Evolutionary conservation across 176 grass and related monocot genomes (phyloP).

Genomic region (Aegilops tauschii): DNA sequence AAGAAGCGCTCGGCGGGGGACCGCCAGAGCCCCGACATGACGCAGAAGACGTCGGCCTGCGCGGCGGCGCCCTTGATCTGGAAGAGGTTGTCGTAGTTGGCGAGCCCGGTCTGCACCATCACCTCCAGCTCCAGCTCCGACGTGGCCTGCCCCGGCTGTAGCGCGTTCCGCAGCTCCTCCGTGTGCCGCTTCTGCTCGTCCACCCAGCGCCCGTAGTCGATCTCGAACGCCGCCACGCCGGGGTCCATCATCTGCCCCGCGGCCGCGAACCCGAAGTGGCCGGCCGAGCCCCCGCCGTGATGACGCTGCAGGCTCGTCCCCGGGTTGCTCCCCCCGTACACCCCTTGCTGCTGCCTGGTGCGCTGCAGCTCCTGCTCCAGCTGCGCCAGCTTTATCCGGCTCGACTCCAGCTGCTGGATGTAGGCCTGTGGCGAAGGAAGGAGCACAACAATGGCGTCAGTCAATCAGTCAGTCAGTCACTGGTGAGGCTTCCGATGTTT

Average conservation of each 20-base stretch:
- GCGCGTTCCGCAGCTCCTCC: constrained; percentile 48
- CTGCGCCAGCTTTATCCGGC: constrained; percentile 80
- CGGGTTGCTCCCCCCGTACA: constrained; percentile 15
- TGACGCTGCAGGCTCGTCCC: constrained; percentile 6
- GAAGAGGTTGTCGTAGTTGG: constrained; percentile 71
- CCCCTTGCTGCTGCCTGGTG: constrained; percentile 55
- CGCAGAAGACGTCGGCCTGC: constrained; percentile 69
- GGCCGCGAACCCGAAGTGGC: not conserved
- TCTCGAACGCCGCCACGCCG: constrained; percentile 75
- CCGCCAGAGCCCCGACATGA: constrained; percentile 91
- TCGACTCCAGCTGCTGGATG: constrained; percentile 92
- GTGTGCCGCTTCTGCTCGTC: constrained; percentile 73
- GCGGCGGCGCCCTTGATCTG: constrained; percentile 68
- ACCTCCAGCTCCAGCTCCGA: constrained; percentile 63
- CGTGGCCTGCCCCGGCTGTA: constrained; percentile 52
- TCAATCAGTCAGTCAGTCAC: no score
- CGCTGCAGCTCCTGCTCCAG: constrained; percentile 78
- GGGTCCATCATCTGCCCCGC: constrained; percentile 38
- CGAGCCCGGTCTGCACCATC: constrained; percentile 65
- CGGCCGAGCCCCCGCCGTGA: not conserved
- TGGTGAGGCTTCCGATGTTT: not conserved
- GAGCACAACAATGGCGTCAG: not conserved
- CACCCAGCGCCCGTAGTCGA: constrained; percentile 80
- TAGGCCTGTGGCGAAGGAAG: constrained; percentile 48
- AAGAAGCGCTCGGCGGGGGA: constrained; percentile 90